Conservation (phyloP, 192 early-diverging fungal species). For the Coemansia sp. region DNA sequence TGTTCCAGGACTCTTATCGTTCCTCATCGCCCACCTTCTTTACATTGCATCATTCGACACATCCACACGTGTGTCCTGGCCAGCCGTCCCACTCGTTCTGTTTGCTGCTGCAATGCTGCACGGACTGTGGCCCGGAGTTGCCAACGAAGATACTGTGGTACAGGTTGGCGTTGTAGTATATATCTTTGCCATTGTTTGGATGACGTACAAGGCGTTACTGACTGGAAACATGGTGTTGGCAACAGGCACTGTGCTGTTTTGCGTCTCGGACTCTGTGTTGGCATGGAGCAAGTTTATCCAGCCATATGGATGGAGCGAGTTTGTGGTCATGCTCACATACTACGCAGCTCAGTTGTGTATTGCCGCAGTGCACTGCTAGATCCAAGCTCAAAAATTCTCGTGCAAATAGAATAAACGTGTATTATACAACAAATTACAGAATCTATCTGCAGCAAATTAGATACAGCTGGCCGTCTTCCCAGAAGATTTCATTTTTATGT, state of each 20-base stretch:
- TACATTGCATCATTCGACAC: conserved; percentile 28
- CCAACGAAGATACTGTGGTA: conserved; percentile 24
- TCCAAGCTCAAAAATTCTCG: not conserved
- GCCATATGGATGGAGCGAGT: conserved; percentile 31
- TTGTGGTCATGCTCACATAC: conserved; percentile 45
- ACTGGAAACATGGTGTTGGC: conserved; percentile 21
- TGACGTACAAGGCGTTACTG: conserved; percentile 43
- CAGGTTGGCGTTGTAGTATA: conserved; percentile 41
- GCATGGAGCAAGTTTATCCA: conserved; percentile 43
- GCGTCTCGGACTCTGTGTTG: conserved; percentile 47
- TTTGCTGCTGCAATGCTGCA: conserved; percentile 30
- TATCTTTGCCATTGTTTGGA: conserved; percentile 24
- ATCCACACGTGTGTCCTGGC: conserved; percentile 21
- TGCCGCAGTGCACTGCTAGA: conserved; percentile 21
- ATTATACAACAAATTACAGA: conserved; percentile 8
- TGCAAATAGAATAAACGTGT: not conserved
- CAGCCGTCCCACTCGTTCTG: conserved; percentile 14
- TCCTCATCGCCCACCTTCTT: conserved; percentile 38
- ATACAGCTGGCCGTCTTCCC: no score
- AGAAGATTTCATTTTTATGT: no score
- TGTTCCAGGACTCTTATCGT: conserved; percentile 40
- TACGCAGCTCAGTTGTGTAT: conserved; percentile 52
- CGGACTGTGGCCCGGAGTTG: conserved; percentile 21
- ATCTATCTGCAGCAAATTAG: conserved; percentile 4
- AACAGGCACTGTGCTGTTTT: conserved; percentile 38